Conservation (phyloP, 2,329 filamentous ascomycete genomes). For the Colletotrichum abscissum region DNA sequence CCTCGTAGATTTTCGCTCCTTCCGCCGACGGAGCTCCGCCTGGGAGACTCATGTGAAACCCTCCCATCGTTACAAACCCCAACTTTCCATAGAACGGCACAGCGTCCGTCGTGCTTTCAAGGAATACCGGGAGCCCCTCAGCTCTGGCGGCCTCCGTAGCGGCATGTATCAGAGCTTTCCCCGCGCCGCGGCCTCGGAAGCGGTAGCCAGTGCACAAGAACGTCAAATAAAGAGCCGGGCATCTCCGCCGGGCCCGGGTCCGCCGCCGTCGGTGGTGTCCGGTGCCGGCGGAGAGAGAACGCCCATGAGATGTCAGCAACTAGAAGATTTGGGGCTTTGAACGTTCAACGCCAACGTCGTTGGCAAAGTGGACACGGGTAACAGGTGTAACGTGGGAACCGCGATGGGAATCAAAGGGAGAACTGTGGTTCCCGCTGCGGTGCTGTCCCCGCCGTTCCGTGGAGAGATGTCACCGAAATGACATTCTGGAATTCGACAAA, state of each 20-base stretch:
- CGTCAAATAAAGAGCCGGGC: slow-evolving; percentile 42
- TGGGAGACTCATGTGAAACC: slow-evolving; percentile 50
- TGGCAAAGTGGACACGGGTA: neutral
- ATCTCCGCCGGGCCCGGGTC: neutral
- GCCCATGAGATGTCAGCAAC: slow-evolving; percentile 4
- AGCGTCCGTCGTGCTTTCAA: slow-evolving; percentile 53
- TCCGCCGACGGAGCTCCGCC: too few relatives aligned
- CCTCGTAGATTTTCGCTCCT: neutral
- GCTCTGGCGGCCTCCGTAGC: slow-evolving; percentile 47
- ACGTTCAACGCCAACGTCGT: neutral
- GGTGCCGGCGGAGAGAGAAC: neutral
- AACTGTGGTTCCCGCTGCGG: slow-evolving; percentile 2
- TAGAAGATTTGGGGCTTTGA: neutral
- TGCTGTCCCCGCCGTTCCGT: neutral
- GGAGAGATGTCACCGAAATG: slow-evolving; percentile 15
- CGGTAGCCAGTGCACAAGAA: slow-evolving; percentile 52
- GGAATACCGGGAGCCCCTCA: slow-evolving; percentile 47
- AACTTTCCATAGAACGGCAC: slow-evolving; percentile 50
- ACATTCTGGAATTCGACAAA: neutral
- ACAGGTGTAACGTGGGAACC: neutral
- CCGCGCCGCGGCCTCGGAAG: slow-evolving; percentile 49
- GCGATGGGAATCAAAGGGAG: neutral
- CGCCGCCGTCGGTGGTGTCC: slow-evolving; percentile 1
- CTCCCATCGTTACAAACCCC: slow-evolving; percentile 46
- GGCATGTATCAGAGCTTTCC: slow-evolving; percentile 45